These are phyloP conservation scores for Primulina huaijiensis DNA, from an alignment of 257 asterid species.

Conservation along the genomic window DNA sequence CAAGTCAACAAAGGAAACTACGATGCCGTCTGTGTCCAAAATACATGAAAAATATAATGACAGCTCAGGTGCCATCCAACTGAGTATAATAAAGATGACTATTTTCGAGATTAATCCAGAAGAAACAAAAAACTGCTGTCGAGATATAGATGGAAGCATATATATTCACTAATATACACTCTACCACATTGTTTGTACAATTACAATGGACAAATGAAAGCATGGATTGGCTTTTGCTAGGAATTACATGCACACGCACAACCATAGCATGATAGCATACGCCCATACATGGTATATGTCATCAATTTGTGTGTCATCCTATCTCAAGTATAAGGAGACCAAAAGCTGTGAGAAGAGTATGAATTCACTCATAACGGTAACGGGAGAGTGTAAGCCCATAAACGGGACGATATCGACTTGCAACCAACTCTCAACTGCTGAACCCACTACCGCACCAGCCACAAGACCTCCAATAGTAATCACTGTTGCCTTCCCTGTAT, in stretches of 20 bases:
- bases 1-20: background rate
- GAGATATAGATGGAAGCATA: background rate
- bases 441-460: conserved; percentile 93
- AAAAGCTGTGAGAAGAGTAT: conserved; percentile 80
- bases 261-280: conserved; percentile 23
- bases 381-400: conserved; percentile 86
- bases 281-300: background rate
- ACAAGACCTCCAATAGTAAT: conserved; percentile 93
- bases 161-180: conserved; percentile 28
- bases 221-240: conserved; percentile 24
- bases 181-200: conserved; percentile 50
- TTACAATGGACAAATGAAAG: conserved; percentile 26
- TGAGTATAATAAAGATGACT: background rate
- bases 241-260: conserved; percentile 27
- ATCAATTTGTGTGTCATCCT: conserved; percentile 21
- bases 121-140: conserved; percentile 22
- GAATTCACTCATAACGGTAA: conserved; percentile 81
- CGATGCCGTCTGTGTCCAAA: background rate
- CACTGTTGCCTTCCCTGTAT: conserved; percentile 88
- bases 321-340: conserved; percentile 73
- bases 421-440: conserved; percentile 91
- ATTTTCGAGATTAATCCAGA: conserved; percentile 20
- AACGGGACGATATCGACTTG: conserved; percentile 94
- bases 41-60: no score
- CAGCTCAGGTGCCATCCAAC: background rate